Percentiles rank a stretch among this genome's conserved stretches.
These are phyloP conservation scores for Venturia nashicola DNA, from an alignment of 2,329 filamentous ascomycete genomes.

Conservation along the genomic window DNA sequence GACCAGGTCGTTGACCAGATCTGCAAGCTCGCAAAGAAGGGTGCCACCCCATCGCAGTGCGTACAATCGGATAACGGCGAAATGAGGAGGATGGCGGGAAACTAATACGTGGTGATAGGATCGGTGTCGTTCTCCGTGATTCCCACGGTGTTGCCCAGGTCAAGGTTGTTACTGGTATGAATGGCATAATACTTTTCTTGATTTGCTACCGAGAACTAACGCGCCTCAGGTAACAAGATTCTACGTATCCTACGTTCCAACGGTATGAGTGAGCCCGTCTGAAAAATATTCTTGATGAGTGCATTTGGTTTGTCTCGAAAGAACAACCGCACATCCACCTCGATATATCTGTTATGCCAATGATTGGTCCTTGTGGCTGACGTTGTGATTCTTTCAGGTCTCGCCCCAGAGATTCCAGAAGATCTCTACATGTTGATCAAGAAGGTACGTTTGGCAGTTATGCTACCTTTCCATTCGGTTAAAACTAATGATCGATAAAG, in stretches of 20 bases:
- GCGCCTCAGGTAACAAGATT: conserved; percentile 83
- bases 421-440: conserved; percentile 99
- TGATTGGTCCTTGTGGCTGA: conserved; percentile 78
- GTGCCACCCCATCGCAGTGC: conserved; percentile 83
- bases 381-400: conserved; percentile 87
- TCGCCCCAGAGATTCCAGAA: conserved; percentile 97
- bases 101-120: conserved; percentile 25
- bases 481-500: conserved; percentile 30
- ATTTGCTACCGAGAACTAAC: conserved; percentile 23
- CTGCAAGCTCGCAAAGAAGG: conserved; percentile 98
- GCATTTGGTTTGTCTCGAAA: background rate
- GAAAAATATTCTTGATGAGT: conserved; percentile 16
- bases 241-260: conserved; percentile 95
- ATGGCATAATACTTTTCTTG: conserved; percentile 6
- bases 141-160: conserved; percentile 97
- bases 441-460: conserved; percentile 56
- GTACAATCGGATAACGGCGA: background rate
- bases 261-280: conserved; percentile 57
- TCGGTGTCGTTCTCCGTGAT: conserved; percentile 97
- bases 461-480: background rate
- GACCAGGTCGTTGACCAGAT: conserved; percentile 99
- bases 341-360: conserved; percentile 45
- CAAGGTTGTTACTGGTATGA: conserved; percentile 88
- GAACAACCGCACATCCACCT: background rate
- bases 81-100: background rate